Evolutionary conservation across 106 monocot species (phyloP).

Genomic region (Vanilla planifolia): DNA sequence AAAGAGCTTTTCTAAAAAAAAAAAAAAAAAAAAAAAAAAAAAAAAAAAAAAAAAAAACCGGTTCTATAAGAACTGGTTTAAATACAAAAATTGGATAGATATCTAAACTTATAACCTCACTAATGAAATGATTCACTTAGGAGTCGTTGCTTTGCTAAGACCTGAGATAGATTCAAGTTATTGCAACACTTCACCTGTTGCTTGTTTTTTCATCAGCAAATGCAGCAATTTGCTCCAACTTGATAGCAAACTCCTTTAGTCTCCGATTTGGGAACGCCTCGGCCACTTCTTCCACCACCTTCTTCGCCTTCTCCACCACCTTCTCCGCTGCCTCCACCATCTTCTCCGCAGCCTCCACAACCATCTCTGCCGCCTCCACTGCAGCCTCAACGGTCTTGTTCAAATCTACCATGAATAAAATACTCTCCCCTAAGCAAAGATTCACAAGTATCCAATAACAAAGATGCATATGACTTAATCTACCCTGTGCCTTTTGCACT

Average conservation of each 20-base stretch:
- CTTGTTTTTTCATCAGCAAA: too few relatives aligned
- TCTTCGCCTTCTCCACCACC: slow-evolving; percentile 1
- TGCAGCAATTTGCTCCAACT: neutral
- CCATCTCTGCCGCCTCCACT: neutral
- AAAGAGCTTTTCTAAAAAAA: too few relatives aligned
- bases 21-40: too few relatives aligned
- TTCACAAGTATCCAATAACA: neutral
- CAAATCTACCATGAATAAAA: neutral
- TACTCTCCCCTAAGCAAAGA: neutral
- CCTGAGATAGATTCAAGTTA: too few relatives aligned
- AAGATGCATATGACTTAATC: neutral
- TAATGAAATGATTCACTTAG: too few relatives aligned
- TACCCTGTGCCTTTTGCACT: neutral
- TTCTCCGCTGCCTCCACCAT: slow-evolving; percentile 7
- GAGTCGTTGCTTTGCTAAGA: too few relatives aligned
- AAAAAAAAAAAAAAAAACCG: too few relatives aligned
- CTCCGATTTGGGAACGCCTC: neutral
- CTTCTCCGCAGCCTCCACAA: neutral
- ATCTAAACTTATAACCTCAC: too few relatives aligned
- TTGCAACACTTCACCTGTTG: too few relatives aligned
- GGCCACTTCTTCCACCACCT: neutral
- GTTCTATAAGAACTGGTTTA: too few relatives aligned
- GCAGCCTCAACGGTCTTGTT: slow-evolving; percentile 1
- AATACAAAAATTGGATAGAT: too few relatives aligned
- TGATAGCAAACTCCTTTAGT: neutral